Conservation (phyloP, 2,329 filamentous ascomycete species). For the Bipolaris cookei region DNA sequence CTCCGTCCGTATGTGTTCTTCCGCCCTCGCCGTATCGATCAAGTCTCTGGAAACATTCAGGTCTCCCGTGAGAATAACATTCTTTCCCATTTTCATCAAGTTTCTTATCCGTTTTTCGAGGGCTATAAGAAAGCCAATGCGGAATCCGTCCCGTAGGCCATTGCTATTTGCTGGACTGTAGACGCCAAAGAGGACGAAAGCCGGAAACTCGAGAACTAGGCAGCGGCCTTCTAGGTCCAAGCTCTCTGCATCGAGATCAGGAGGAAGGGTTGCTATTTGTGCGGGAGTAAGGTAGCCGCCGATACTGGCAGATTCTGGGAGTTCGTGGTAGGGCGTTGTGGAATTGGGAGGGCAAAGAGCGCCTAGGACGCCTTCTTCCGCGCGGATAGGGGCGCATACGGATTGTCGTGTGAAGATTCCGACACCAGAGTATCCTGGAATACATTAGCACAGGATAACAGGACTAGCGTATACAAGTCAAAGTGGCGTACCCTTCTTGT, state of each 20-base stretch:
- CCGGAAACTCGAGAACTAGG: slow-evolving; percentile 89
- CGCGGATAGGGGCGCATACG: slow-evolving; percentile 82
- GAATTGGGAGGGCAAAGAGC: slow-evolving; percentile 76
- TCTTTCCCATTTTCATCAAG: slow-evolving; percentile 77
- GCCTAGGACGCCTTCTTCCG: slow-evolving; percentile 93
- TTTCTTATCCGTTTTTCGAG: slow-evolving; percentile 87
- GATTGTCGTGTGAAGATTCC: slow-evolving; percentile 92
- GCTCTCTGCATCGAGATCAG: slow-evolving; percentile 65
- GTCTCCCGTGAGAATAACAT: slow-evolving; percentile 85
- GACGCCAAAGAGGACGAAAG: slow-evolving; percentile 90
- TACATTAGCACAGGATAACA: slow-evolving; percentile 19
- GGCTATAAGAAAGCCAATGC: slow-evolving; percentile 77
- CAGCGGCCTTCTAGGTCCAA: slow-evolving; percentile 93
- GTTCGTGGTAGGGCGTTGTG: slow-evolving; percentile 72
- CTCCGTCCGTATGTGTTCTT: slow-evolving; percentile 74
- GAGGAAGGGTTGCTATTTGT: slow-evolving; percentile 66
- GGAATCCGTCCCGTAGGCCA: slow-evolving; percentile 81
- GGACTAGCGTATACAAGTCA: neutral
- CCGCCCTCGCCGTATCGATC: slow-evolving; percentile 77
- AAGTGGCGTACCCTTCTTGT: slow-evolving; percentile 77
- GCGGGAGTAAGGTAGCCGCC: slow-evolving; percentile 80
- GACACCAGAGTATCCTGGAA: slow-evolving; percentile 87
- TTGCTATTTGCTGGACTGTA: slow-evolving; percentile 92
- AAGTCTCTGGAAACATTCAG: slow-evolving; percentile 77
- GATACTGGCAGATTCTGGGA: slow-evolving; percentile 76